Base-by-base conservation (phyloP, 129 eudicot genomes). In the Lactuca sativa region DNA sequence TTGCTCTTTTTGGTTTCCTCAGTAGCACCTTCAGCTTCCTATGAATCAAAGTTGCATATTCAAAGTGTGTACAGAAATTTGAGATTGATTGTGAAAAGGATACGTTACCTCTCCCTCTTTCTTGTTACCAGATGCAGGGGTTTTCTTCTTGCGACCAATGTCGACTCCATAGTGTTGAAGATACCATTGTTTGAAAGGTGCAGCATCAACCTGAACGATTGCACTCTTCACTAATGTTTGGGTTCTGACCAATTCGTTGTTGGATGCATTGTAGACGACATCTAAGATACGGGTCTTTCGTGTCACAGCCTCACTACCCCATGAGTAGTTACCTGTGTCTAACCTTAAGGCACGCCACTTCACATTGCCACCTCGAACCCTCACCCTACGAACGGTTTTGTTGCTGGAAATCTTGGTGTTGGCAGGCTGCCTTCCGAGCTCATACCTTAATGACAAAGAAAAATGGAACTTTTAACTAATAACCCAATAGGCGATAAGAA, bases 1-100 rank as follows among this genome's bases (percentile, higher is more conserved):
- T 83, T 86, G 70, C 96, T 89, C 77, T 89, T 86, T 73, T 85
- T 85, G 5, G 75, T 37, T 70, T 89, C 96, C 74, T 89, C 96
- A 0, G 89, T 15, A 47, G 74, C 84, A 52, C 76, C 88, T 25
- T 86, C 92, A 54, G 56, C 61, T 36, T 88, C 90, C 88, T 85
- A 53, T 47, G 9, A 49, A 66, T 33, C 73, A 76, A 36, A 6
- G 5, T 36, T 6, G 38, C 0, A 36, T 36, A 36, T 36, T 36
- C 38, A 36, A 36, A 36, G 2, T 36, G 38, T 36, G 5, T 6
- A 36, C 38, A 36, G 6, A 36, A 4, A 2, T 36, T 36, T 4
- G 6, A 36, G 38, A 4, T 36, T 36, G 5, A 36, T 4, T 36
- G 38, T 4, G 1, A 36, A 36, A 36, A 36, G 6, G 38, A 36